phyloP scores from a whole-genome alignment of 371 early-diverging fungal species.

The Mucor piriformis region DNA sequence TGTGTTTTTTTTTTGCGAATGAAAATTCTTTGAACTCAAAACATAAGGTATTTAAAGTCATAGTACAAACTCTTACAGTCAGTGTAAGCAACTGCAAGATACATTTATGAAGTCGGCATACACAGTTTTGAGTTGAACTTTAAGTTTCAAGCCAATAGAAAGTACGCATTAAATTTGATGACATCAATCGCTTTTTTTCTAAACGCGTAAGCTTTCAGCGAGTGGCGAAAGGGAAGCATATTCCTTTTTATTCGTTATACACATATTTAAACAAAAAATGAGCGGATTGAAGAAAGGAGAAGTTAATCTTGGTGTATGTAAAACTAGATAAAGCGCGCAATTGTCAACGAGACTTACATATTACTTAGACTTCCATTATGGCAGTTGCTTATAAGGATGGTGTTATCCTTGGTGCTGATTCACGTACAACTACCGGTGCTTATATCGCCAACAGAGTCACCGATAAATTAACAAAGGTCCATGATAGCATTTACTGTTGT shows the following conservation, averaged over 20 bases:
- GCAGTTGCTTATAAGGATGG: constrained; percentile 96
- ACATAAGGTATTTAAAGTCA: too few relatives aligned
- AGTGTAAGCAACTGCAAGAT: too few relatives aligned
- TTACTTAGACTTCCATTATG: constrained; percentile 97
- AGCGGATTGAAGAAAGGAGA: constrained; percentile 87
- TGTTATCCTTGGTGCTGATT: constrained; percentile 99
- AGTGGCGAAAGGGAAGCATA: neutral
- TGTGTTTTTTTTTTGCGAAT: too few relatives aligned
- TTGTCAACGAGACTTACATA: neutral
- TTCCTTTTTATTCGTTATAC: neutral
- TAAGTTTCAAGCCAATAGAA: neutral
- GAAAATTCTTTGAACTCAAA: too few relatives aligned
- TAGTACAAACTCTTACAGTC: too few relatives aligned
- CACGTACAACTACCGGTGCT: constrained; percentile 95
- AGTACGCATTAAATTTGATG: too few relatives aligned
- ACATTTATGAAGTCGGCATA: too few relatives aligned
- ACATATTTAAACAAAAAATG: constrained; percentile 31
- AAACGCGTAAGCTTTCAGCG: neutral
- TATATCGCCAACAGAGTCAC: constrained; percentile 98
- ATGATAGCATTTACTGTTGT: constrained; percentile 98
- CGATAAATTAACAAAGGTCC: constrained; percentile 98
- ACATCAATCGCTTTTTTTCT: too few relatives aligned
- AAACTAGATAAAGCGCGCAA: too few relatives aligned
- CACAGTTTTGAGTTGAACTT: too few relatives aligned
- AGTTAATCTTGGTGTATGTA: constrained; percentile 91